Base-by-base conservation (phyloP, 2,329 filamentous ascomycete genomes). In the Cryoendolithus antarcticus region DNA sequence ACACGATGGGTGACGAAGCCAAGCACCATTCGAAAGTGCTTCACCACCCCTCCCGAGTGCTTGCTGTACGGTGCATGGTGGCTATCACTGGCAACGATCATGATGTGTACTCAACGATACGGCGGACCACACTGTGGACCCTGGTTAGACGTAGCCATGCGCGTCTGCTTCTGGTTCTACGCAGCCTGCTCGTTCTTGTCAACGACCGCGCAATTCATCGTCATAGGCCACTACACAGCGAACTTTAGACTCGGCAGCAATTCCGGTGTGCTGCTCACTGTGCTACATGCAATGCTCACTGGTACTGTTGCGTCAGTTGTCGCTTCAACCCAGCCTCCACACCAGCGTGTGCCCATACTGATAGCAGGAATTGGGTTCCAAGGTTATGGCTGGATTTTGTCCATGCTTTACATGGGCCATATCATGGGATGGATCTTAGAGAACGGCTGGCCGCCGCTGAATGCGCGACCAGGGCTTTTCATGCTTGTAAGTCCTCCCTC, bases 151-250 rank as follows among this genome's bases (percentile, higher is more conserved):
- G 70, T 68, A 53, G 70, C 68, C 0, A 69, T 86, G 2, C 67
- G 77, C 39, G 65, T 77, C 0, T 66, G 74, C 4, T 88, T 85
- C 57, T 88, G 82, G 80, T 59, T 69, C 1, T 88, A 88, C 53
- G 68, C 77, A 9, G 62, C 64, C 2, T 39, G 38, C 6, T 34
- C 38, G 4, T 10, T 39, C 9, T 29, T 39, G 10, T 39, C 38
- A 9, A 34, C 38, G 8, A 19, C 27, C 2, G 15, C 35, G 3
- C 32, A 34, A 13, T 39, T 39, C 13, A 29, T 39, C 9, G 27
- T 39, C 9, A 39, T 39, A 33, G 24, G 27, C 32, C 34, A 39
- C 27, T 31, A 39, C 38, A 34, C 38, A 6, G 28, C 28, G 24
- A 13, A 34, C 6, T 9, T 28, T 4, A 39, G 35, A 8, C 32